Base-by-base conservation (phyloP, 768 basidiomycete species). In the Agrocybe chaxingu region DNA sequence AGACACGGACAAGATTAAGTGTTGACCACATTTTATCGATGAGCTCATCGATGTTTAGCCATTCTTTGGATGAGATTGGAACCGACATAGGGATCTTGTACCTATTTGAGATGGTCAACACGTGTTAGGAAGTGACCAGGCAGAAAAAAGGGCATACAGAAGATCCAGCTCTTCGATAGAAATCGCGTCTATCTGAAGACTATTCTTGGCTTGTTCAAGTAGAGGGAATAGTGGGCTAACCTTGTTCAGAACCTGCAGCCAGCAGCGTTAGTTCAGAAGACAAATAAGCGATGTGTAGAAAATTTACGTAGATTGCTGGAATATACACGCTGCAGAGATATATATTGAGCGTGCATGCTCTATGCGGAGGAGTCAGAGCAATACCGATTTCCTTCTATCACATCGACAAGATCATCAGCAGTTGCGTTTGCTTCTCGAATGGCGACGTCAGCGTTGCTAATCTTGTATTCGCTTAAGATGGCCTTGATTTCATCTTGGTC, bases 161-260 rank as follows among this genome's bases (percentile, higher is more conserved):
- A 96, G 79, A 68, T 98, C 96, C 19, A 98, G 81, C 70, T 98
- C 96, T 66, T 98, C 96, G 68, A 98, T 97, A 47, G 92, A 95
- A 62, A 98, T 98, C 13, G 92, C 97, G 67, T 99, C 97, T 63
- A 96, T 94, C 85, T 92, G 53, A n/a, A 51, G 10, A 31, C 29
- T 45, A 19, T 33, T 31, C 48, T 34, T 9, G 11, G 47, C 36
- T 53, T 48, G 18, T 16, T 31, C 57, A 35, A 45, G 51, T 11
- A 45, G 36, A 32, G 56, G 38, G 39, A 8, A 35, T 31, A 30
- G n/a, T 7, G 34, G 42, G 31, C 40, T 39, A 47, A 90, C 89
- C 78, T 93, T 93, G 70, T 93, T 93, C 54, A 93, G 72, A 36
- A 92, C 83, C 83, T 89, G 59, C 45, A 33, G 35, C 7, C 46